Percentiles rank a stretch among this genome's conserved stretches.
These are phyloP conservation scores for Xylaria sp. DNA, from an alignment of 2,329 filamentous ascomycete genomes.

Conservation along the genomic window DNA sequence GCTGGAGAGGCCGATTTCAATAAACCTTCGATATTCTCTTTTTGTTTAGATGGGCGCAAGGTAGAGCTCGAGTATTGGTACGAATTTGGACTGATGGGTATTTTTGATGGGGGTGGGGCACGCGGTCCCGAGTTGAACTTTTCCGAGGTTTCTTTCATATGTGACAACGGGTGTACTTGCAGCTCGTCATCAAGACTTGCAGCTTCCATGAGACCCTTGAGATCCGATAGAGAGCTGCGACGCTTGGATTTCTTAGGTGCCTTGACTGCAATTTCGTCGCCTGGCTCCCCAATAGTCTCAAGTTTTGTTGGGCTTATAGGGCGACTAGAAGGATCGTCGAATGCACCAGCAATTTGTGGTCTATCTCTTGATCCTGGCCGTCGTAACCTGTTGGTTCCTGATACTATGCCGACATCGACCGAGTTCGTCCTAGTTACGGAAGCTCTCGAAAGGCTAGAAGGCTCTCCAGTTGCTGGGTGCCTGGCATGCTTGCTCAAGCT, in stretches of 20 bases:
- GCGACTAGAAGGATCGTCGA: conserved; percentile 64
- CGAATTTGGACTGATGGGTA: conserved; percentile 61
- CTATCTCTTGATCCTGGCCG: conserved; percentile 68
- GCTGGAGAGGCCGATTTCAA: conserved; percentile 40
- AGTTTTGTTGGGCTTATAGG: conserved; percentile 68
- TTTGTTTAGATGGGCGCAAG: conserved; percentile 56
- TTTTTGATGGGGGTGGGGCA: conserved; percentile 59
- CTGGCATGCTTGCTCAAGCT: conserved; percentile 86
- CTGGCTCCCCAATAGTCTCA: conserved; percentile 69
- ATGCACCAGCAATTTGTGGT: conserved; percentile 69
- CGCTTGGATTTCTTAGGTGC: conserved; percentile 76
- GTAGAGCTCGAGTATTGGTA: conserved; percentile 51
- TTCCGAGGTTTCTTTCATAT: conserved; percentile 65
- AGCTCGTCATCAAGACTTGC: conserved; percentile 60
- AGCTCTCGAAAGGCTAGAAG: conserved; percentile 72
- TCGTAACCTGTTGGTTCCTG: conserved; percentile 60
- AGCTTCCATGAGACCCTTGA: conserved; percentile 74
- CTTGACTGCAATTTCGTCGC: conserved; percentile 54
- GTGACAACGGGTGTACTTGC: conserved; percentile 60
- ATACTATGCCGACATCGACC: conserved; percentile 68
- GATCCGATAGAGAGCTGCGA: conserved; percentile 89
- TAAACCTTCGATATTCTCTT: conserved; percentile 56
- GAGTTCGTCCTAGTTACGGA: conserved; percentile 78
- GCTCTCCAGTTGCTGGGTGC: conserved; percentile 67
- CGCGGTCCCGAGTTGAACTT: conserved; percentile 66